Evolutionary conservation across 2,329 filamentous ascomycete species (phyloP).

Genomic region (Emergomyces africanus): DNA sequence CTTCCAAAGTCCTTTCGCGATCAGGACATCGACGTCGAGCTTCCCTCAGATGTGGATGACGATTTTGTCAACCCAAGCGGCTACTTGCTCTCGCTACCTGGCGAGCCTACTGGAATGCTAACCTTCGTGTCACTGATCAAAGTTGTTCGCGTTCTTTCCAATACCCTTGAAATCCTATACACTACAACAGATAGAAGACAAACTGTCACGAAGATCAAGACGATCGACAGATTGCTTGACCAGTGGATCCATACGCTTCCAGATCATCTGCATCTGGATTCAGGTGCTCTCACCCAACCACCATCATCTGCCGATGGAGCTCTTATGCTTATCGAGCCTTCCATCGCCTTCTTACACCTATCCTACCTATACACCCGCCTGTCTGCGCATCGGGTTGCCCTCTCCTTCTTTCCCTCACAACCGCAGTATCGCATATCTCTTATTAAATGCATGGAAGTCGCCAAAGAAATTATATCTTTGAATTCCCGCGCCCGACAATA

Average conservation of each 20-base stretch:
- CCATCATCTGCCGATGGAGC: neutral
- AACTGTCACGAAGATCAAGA: conserved; percentile 7
- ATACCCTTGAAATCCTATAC: conserved; percentile 8
- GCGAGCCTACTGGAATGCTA: conserved; percentile 9
- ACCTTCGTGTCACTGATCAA: conserved; percentile 9
- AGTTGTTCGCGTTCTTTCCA: conserved; percentile 6
- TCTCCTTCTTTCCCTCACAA: conserved; percentile 5
- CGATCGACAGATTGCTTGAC: conserved; percentile 7
- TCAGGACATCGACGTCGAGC: conserved; percentile 6
- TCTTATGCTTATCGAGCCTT: conserved; percentile 2
- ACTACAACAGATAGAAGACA: conserved; percentile 8
- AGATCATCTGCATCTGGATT: conserved; percentile 7
- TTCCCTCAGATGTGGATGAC: conserved; percentile 8
- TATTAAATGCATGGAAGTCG: conserved; percentile 1
- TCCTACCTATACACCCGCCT: conserved; percentile 6
- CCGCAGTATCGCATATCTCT: conserved; percentile 4
- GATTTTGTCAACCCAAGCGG: conserved; percentile 7
- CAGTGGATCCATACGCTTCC: conserved; percentile 8
- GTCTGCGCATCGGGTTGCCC: conserved; percentile 5
- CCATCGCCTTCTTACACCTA: conserved; percentile 8
- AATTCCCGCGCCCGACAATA: conserved; percentile 1
- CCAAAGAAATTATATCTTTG: conserved; percentile 5
- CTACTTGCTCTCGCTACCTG: conserved; percentile 7
- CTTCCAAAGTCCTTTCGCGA: conserved; percentile 9
- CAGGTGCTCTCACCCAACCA: neutral